Base-by-base conservation (phyloP, 306 rosid species). In the Quercus parvula region DNA sequence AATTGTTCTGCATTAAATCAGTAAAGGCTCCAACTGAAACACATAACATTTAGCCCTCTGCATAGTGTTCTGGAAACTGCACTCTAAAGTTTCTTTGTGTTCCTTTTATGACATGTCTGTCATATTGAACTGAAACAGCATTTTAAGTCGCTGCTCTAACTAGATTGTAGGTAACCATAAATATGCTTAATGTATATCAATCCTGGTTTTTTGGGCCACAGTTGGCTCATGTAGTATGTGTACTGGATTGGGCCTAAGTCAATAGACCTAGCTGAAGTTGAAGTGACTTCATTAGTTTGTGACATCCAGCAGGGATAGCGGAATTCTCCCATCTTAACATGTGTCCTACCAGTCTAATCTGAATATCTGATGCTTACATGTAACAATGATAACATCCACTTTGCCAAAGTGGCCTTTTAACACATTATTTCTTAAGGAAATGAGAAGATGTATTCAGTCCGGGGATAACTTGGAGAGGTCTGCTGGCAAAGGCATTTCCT, bases 371-470 rank as follows among this genome's bases (percentile, higher is more conserved):
- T 63, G 70, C 38, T 63, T 63, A 28, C 5, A n/a, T 63, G 20
- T 63, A 6, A 28, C 27, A 19, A 30, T 56, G 20, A 31, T 22
- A 46, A 66, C 35, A 12, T 3, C 41, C n/a, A 58, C 69, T 22
- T 77, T 57, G 35, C 61, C 70, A 28, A 31, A n/a, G 77, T 59
- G 68, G 63, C 80, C 71, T 51, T 18, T 22, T 35, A 28, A 83
- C 79, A 78, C 22, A 9, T 74, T 20, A 28, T 28, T 20, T 62
- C 59, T 63, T 63, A 4, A 28, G 30, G 54, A 49, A 19, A 41
- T 71, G 22, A 30, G 41, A 20, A 55, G 38, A 14, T 44, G 25
- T 49, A 55, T 73, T 46, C 49, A 13, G 52, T 44, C 57, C 9
- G 33, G 18, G 49, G 33, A 70, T 54, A 75, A 71, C 51, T 27